Conservation (phyloP, 345 rosid species). For the Gynandropsis gynandra region DNA sequence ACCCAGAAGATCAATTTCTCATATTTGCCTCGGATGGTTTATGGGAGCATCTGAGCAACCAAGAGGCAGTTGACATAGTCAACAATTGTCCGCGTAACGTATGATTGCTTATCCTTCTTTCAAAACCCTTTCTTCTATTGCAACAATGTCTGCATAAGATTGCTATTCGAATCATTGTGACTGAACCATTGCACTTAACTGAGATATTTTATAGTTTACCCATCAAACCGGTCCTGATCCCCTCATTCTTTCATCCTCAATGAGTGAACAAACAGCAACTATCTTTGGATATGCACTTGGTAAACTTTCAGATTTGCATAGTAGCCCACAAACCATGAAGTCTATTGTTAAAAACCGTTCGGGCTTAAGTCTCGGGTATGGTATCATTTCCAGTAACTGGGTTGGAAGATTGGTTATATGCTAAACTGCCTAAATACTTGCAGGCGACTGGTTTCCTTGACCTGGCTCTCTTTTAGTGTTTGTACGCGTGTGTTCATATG, state of each 20-base stretch:
- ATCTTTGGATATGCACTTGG: no score
- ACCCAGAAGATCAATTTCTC: slow-evolving; percentile 79
- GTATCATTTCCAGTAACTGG: no score
- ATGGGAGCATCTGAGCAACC: slow-evolving; percentile 95
- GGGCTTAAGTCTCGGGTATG: no score
- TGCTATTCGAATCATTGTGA: neutral
- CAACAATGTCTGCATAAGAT: neutral
- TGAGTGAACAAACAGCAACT: no score
- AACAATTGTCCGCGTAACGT: slow-evolving; percentile 66
- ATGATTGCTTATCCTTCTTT: slow-evolving; percentile 22
- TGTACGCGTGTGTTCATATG: no score
- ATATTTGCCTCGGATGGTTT: slow-evolving; percentile 96
- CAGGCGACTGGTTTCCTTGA: no score
- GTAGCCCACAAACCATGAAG: neutral
- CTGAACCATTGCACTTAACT: neutral
- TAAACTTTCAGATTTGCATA: neutral
- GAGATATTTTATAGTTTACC: no score
- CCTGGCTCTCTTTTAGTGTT: no score
- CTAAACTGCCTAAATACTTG: no score
- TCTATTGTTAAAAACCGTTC: neutral
- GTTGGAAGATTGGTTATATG: no score
- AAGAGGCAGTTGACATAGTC: slow-evolving; percentile 94
- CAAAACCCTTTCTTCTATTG: neutral
- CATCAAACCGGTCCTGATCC: no score
- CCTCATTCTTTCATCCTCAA: no score